Conservation (phyloP, 768 basidiomycete genomes). For the Pleurotus tuber-regium region DNA sequence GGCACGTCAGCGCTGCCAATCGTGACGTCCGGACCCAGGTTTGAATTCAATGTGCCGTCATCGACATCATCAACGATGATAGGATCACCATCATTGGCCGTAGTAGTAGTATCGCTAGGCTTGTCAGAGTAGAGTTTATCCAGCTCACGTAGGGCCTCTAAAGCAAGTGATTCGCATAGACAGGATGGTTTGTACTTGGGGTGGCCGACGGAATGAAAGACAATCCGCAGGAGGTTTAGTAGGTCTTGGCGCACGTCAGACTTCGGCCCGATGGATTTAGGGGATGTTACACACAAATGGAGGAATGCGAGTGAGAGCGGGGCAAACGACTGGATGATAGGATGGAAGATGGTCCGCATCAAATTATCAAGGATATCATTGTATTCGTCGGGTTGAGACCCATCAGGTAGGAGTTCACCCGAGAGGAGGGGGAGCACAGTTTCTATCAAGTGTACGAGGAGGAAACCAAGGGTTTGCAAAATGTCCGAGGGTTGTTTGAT, state of each 20-base stretch:
- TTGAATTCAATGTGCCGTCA: slow-evolving; percentile 2
- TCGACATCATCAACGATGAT: background rate
- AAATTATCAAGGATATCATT: slow-evolving; percentile 18
- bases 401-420: slow-evolving; percentile 3
- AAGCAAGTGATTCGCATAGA: slow-evolving; percentile 28
- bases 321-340: slow-evolving; percentile 27
- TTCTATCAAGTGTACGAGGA: slow-evolving; percentile 17
- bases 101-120: slow-evolving; percentile 2
- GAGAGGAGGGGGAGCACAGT: slow-evolving; percentile 18
- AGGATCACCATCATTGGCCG: slow-evolving; percentile 6
- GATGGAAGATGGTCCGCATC: slow-evolving; percentile 19
- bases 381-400: slow-evolving; percentile 2
- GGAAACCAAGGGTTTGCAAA: slow-evolving; percentile 19
- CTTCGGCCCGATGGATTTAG: slow-evolving; percentile 11
- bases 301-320: slow-evolving; percentile 21
- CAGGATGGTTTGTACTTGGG: background rate
- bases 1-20: background rate
- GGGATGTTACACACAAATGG: slow-evolving; percentile 13
- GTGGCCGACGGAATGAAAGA: slow-evolving; percentile 14
- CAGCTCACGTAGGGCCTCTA: slow-evolving; percentile 39
- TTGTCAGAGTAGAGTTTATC: slow-evolving; percentile 21
- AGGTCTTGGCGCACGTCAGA: slow-evolving; percentile 26
- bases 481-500: slow-evolving; percentile 9
- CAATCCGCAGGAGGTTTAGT: slow-evolving; percentile 25
- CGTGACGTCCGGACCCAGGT: background rate